phyloP scores from a whole-genome alignment of 2,329 filamentous ascomycete genomes.

The Sordariomycetes sp. region DNA sequence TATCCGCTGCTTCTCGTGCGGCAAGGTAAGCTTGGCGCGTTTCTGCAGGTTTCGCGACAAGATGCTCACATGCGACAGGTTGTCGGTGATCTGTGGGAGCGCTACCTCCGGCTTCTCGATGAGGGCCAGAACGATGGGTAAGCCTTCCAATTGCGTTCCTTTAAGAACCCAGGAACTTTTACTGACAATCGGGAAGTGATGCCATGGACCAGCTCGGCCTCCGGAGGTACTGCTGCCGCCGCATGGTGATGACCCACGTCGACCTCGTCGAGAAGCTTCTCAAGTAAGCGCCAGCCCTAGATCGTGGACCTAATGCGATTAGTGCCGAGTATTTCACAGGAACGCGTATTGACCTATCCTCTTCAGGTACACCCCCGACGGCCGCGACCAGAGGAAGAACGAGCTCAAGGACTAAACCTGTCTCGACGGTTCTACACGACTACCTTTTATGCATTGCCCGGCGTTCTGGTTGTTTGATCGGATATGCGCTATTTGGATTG shows the following conservation, averaged over 20 bases:
- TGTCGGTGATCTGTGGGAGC: constrained; percentile 93
- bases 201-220: constrained; percentile 92
- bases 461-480: constrained; percentile 8
- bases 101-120: constrained; percentile 80
- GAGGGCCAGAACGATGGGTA: constrained; percentile 65
- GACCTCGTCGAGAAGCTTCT: constrained; percentile 97
- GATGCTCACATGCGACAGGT: constrained; percentile 48
- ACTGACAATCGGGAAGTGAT: constrained; percentile 46
- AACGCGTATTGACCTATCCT: not conserved
- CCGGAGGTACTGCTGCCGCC: constrained; percentile 93
- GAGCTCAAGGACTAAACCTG: constrained; percentile 12
- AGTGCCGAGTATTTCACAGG: not conserved
- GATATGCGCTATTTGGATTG: not conserved
- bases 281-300: constrained; percentile 45
- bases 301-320: not conserved
- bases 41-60: not conserved
- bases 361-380: constrained; percentile 47
- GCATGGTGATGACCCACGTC: constrained; percentile 99
- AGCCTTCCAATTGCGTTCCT: constrained; percentile 12
- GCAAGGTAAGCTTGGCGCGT: constrained; percentile 56
- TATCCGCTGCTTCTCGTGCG: constrained; percentile 96
- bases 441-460: constrained; percentile 10
- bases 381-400: constrained; percentile 49
- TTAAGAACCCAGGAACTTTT: constrained; percentile 8
- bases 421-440: constrained; percentile 1